These are phyloP conservation scores for Xylaria sp. DNA, from an alignment of 2,329 filamentous ascomycete species.

Conservation along the genomic window DNA sequence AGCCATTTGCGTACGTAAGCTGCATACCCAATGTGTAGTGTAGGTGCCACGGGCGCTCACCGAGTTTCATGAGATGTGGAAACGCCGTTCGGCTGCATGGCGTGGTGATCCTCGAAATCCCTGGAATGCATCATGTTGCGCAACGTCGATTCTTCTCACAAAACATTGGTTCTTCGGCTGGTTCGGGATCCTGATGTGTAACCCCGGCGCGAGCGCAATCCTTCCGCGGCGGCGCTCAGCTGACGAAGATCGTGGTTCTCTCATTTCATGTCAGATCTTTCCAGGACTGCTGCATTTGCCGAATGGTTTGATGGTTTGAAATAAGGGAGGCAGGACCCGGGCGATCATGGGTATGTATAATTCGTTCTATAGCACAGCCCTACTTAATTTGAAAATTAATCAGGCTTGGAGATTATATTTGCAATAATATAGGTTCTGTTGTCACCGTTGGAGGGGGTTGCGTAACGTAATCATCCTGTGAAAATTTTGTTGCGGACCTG, in stretches of 20 bases:
- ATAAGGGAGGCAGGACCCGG: slow-evolving; percentile 18
- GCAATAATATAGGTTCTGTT: slow-evolving; percentile 23
- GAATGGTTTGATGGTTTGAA: slow-evolving; percentile 24
- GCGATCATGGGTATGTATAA: background rate
- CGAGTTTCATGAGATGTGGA: slow-evolving; percentile 26
- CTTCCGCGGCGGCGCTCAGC: slow-evolving; percentile 22
- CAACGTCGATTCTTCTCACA: slow-evolving; percentile 10
- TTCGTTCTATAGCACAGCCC: slow-evolving; percentile 24
- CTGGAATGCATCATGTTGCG: slow-evolving; percentile 8
- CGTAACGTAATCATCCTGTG: slow-evolving; percentile 11
- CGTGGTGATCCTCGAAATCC: slow-evolving; percentile 30
- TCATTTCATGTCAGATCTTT: slow-evolving; percentile 20
- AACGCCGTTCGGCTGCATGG: slow-evolving; percentile 33
- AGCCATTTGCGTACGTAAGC: slow-evolving; percentile 32
- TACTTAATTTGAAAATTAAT: slow-evolving; percentile 6
- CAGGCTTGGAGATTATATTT: slow-evolving; percentile 15
- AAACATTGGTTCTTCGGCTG: slow-evolving; percentile 40
- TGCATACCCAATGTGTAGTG: background rate
- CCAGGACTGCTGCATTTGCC: slow-evolving; percentile 20
- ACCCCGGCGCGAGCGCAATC: slow-evolving; percentile 35
- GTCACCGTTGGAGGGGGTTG: background rate
- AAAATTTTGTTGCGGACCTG: slow-evolving; percentile 3
- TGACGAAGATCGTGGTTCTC: slow-evolving; percentile 20
- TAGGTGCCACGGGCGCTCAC: slow-evolving; percentile 8
- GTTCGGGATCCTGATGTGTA: slow-evolving; percentile 40